Evolutionary conservation across 2,329 filamentous ascomycete genomes (phyloP), one percentile per base, ranked within the genome.

Genomic region (Colletotrichum orchidophilum): DNA sequence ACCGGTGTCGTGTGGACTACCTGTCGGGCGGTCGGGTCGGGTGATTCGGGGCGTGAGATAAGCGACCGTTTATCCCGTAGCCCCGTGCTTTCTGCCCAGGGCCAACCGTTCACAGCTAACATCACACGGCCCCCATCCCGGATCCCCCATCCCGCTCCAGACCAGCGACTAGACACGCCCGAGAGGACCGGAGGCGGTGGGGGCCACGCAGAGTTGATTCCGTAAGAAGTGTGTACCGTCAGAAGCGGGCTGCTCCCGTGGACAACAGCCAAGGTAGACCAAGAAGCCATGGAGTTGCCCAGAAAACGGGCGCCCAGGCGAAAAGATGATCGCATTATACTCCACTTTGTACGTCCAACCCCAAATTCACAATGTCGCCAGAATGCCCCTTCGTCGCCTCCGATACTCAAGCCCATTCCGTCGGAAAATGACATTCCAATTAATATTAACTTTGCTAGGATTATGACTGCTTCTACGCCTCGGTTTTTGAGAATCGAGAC

Each of bases 401-500:
- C 66, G 5, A 15, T n/a, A 12, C 50, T 33, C 65, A 12, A 46
- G 15, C n/a, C n/a, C 64, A 70, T 73, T 54, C 6, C 71, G 6
- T 50, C 5, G 8, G 13, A 26, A 5, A 3, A 49, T 58, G 50
- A 26, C n/a, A 9, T 46, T 7, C 21, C 27, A 33, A 31, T 26
- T 49, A 60, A 55, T 63, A 58, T 72, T 54, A 29, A 9, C 29
- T 62, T 54, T 31, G 21, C 12, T 66, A 92, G 90, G 91, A 94
- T 81, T 94, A 95, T 80, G 94, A 96, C 83, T 97, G 94, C 84
- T 98, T 98, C 85, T 98, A 98, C 80, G 95, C 95, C 26, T 94
- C 94, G 60, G 95, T 96, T 9, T 92, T 96, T 75, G 95, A 98
- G 82, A 92, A 92, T 74, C 92, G 93, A 78, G 91, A 93, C 74